These are phyloP conservation scores for Cyclotella atomus DNA, from an alignment of 108 stramenopile genomes.

Conservation along the genomic window DNA sequence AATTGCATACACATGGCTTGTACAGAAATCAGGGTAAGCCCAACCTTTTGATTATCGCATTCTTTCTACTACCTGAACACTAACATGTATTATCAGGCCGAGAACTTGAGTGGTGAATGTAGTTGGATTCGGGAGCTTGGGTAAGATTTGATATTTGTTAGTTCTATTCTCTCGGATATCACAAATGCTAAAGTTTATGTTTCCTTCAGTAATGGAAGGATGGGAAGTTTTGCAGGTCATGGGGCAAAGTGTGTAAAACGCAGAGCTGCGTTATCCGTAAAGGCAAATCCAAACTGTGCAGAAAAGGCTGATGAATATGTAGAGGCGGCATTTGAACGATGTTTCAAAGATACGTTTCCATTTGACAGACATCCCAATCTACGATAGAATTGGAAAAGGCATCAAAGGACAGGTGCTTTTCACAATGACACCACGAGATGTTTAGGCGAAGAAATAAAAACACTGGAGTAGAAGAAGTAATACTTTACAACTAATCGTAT, in stretches of 20 bases:
- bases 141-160: slow-evolving; percentile 32
- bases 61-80: no score
- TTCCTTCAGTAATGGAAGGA: slow-evolving; percentile 28
- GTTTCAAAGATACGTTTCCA: slow-evolving; percentile 84
- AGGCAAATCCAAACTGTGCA: slow-evolving; percentile 86
- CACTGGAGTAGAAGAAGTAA: no score
- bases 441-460: no score
- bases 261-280: slow-evolving; percentile 73
- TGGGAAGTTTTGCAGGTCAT: slow-evolving; percentile 47
- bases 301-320: slow-evolving; percentile 80
- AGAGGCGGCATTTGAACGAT: slow-evolving; percentile 88
- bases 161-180: neutral
- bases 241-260: slow-evolving; percentile 69
- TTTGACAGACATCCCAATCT: slow-evolving; percentile 89
- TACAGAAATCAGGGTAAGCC: slow-evolving; percentile 92
- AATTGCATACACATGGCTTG: slow-evolving; percentile 91
- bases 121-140: slow-evolving; percentile 66
- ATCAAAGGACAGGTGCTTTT: no score
- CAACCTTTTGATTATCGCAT: no score
- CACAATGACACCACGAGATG: no score
- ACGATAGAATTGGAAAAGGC: slow-evolving; percentile 27
- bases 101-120: slow-evolving; percentile 91
- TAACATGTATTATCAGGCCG: no score
- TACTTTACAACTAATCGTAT: no score
- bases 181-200: slow-evolving; percentile 1